Percentiles rank a stretch among this genome's conserved stretches.
These are phyloP conservation scores for Marsdenia floribunda DNA, from an alignment of 257 asterid species.

Conservation along the genomic window DNA sequence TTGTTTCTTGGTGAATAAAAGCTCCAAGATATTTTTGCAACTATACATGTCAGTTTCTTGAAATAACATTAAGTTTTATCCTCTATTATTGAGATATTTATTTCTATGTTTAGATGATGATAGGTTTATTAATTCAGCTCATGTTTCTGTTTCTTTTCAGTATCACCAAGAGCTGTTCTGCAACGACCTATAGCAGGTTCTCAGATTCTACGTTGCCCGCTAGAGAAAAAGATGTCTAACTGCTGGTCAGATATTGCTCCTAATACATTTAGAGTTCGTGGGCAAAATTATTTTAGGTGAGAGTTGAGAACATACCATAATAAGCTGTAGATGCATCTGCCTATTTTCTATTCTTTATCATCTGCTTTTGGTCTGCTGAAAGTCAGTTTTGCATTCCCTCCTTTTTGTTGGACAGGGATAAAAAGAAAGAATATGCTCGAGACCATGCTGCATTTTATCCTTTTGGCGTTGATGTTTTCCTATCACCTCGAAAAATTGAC, in stretches of 20 bases:
- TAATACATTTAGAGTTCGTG: slow-evolving; percentile 75
- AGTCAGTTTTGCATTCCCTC: background rate
- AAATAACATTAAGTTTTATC: background rate
- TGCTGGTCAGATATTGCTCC: slow-evolving; percentile 76
- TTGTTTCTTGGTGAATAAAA: background rate
- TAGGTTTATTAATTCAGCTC: background rate
- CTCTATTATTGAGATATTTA: background rate
- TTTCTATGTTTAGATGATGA: background rate
- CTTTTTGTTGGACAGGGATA: slow-evolving; percentile 58
- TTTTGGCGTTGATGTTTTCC: slow-evolving; percentile 79
- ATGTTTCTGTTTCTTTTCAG: slow-evolving; percentile 29
- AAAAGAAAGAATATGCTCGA: slow-evolving; percentile 74
- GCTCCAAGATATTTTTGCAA: background rate
- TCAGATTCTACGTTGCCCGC: slow-evolving; percentile 57
- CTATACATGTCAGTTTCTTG: background rate
- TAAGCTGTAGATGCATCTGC: background rate
- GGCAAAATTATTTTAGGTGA: slow-evolving; percentile 57
- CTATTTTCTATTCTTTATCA: background rate
- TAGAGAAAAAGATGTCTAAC: slow-evolving; percentile 59
- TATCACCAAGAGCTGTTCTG: slow-evolving; percentile 51
- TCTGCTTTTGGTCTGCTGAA: background rate
- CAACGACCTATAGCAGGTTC: slow-evolving; percentile 89
- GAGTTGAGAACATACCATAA: slow-evolving; percentile 38
- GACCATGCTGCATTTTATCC: slow-evolving; percentile 72
- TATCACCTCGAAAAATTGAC: slow-evolving; percentile 73